Evolutionary conservation across 345 rosid genomes (phyloP), one percentile per base, ranked within the genome.

Genomic region (Rhizophora apiculata): DNA sequence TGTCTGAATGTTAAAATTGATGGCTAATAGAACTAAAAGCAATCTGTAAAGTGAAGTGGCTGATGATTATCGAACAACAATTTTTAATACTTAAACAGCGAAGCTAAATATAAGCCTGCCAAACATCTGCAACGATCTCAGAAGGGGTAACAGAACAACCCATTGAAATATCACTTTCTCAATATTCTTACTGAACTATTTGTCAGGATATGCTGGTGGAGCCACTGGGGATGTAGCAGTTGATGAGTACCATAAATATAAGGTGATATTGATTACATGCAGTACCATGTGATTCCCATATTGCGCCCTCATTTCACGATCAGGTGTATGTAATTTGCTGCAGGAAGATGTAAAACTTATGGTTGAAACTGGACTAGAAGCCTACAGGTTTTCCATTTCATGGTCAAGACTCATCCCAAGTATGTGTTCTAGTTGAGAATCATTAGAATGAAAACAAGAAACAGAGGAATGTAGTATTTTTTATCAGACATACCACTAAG

Each of bases 301-400:
- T 37, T 9, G 10, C 11, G 8, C 11, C 13, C 43, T 37, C 43
- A 7, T 37, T 37, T 37, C 43, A 37, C 13, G 2, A 37, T 37
- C 11, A 37, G 43, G 2, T 9, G 13, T 37, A 37, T 8, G 43
- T 37, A 8, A 31, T 51, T 69, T 68, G 26, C 30, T 67, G 76
- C 78, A 88, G 92, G 92, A 91, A 81, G 97, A 91, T 82, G 95
- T 89, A 55, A 81, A 82, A 73, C 88, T 91, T 56, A 91, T 89
- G 92, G 86, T 39, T 68, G 84, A 82, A 27, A 78, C 79, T 19
- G 87, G 89, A n/a, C 73, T 88, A 39, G 89, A 85, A 46, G 92
- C 90, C 69, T 91, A 85, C 63, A 84, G 88, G 73, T 88, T 87
- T 77, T 91, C 92, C 70, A 88, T 88, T 63, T 88, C 97, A 19